Conservation (phyloP, 495 filamentous ascomycete species). For the Neurospora discreta region DNA sequence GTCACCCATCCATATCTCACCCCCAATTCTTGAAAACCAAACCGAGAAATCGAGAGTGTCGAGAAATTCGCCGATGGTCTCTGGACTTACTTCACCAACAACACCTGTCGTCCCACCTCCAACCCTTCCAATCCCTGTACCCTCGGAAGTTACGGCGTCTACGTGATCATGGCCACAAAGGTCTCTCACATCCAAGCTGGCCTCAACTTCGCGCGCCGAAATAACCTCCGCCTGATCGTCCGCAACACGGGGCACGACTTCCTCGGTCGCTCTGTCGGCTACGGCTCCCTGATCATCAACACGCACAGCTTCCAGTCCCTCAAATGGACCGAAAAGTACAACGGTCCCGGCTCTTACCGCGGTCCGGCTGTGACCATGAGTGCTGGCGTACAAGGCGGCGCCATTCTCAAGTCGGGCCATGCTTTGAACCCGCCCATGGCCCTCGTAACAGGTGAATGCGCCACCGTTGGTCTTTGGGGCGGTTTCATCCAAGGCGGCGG, state of each 20-base stretch:
- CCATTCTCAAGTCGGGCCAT: constrained; percentile 34
- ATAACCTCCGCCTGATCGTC: constrained; percentile 48
- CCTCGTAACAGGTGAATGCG: constrained; percentile 39
- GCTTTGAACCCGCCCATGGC: constrained; percentile 27
- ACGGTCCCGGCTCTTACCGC: constrained; percentile 18
- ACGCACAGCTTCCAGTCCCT: constrained; percentile 48
- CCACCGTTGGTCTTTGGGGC: constrained; percentile 38
- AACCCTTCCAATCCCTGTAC: constrained; percentile 35
- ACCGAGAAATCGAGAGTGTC: constrained; percentile 10
- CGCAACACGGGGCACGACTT: constrained; percentile 52
- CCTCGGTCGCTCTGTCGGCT: constrained; percentile 43
- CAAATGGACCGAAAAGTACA: constrained; percentile 28
- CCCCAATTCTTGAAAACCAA: neutral
- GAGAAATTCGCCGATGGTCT: constrained; percentile 17
- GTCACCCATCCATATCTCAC: neutral
- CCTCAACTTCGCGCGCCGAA: constrained; percentile 40
- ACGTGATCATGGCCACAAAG: constrained; percentile 33
- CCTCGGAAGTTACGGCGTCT: constrained; percentile 44
- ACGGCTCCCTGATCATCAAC: constrained; percentile 47
- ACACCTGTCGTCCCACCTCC: constrained; percentile 37
- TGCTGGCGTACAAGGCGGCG: constrained; percentile 43
- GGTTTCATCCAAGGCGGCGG: constrained; percentile 54
- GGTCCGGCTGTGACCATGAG: constrained; percentile 39
- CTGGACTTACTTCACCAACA: constrained; percentile 30
- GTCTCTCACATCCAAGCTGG: constrained; percentile 32